Evolutionary conservation across 805 yeast genomes (phyloP), one percentile per base, ranked within the genome.

Genomic region (Lipomyces sp.): DNA sequence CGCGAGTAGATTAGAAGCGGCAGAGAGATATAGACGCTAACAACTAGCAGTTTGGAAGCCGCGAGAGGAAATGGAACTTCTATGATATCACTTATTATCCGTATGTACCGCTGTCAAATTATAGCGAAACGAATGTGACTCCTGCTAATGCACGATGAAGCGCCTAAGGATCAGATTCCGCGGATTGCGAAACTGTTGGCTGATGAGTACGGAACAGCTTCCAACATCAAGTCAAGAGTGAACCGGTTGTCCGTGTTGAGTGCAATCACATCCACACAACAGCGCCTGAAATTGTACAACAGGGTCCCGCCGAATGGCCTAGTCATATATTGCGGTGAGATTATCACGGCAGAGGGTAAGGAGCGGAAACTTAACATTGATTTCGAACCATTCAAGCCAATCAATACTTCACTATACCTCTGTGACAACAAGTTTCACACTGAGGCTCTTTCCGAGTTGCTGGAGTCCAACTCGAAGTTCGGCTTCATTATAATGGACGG

Each of bases 401-500:
- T 95, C 80, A 95, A 95, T 83, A 95, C 99, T n/a, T 90, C 98
- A 24, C 80, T 90, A 72, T 95, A 95, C 77, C 80, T 93, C 74
- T 95, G 99, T 86, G 99, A 95, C 83, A 94, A 93, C 82, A 94
- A 94, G 79, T 95, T 95, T 84, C 99, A 95, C 79, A 96, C 97
- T 37, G 99, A 95, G 81, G 98, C 97, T 5, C 85, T 95, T 63
- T 85, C 96, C 57, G 99, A 95, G 81, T 85, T 95, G 76, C 84
- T 95, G 71, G 98, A 95, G 82, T 87, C 92, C 71, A 99, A 95
- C 80, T 97, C 96, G 78, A 87, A 90, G 80, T 95, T 94, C 74
- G 99, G 99, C 60, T 95, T 95, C 81, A 96, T 95, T 74, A 89
- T 95, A 75, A 95, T 95, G 99, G 99, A 95, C 81, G 99, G 99